Conservation (phyloP, 768 basidiomycete species). For the Xerocomellus intermedius region DNA sequence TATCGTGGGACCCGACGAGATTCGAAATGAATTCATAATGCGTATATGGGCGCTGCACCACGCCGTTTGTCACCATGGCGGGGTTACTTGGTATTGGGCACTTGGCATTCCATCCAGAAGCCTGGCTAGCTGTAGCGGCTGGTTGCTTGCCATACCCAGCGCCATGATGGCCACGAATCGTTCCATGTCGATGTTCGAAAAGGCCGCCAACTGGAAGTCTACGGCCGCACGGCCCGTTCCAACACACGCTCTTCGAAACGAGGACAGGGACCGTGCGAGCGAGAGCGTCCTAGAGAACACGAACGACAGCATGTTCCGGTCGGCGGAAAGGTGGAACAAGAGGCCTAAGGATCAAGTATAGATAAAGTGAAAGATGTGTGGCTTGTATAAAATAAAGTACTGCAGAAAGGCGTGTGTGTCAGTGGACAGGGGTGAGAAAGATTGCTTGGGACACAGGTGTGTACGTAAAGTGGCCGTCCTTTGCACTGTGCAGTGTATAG, state of each 20-base stretch:
- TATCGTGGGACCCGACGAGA: background rate
- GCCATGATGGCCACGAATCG: background rate
- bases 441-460: background rate
- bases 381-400: background rate
- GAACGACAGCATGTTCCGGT: slow-evolving; percentile 10
- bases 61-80: background rate
- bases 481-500: background rate
- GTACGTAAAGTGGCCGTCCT: slow-evolving; percentile 10
- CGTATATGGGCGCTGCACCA: background rate
- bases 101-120: background rate
- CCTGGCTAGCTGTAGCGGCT: slow-evolving; percentile 8
- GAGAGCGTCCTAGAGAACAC: background rate
- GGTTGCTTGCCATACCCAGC: background rate
- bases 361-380: background rate
- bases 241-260: slow-evolving; percentile 4
- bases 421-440: slow-evolving; percentile 12
- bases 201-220: background rate
- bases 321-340: background rate
- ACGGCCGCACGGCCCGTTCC: slow-evolving; percentile 7
- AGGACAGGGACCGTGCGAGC: slow-evolving; percentile 23
- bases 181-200: background rate
- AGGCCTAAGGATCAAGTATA: background rate
- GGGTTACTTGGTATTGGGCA: background rate
- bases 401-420: background rate
- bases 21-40: slow-evolving; percentile 10